Base-by-base conservation (phyloP, 2,329 filamentous ascomycete species). In the Pseudogymnoascus sp. region DNA sequence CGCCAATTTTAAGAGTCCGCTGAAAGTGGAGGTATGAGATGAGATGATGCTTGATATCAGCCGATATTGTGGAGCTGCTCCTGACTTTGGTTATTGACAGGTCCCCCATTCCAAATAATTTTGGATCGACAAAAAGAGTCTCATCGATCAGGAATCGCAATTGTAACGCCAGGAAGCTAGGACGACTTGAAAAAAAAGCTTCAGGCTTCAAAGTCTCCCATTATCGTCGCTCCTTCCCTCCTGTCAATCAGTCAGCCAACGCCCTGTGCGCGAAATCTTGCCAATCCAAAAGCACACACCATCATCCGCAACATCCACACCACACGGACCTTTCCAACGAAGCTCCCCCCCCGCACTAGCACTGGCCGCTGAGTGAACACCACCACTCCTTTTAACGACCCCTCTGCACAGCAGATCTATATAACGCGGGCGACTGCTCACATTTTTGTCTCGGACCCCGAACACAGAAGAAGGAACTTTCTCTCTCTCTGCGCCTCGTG, bases 391-490 rank as follows among this genome's bases (percentile, higher is more conserved):
- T 46, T 56, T 56, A 34, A 56, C 49, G 49, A 56, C 49, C 49
- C 49, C 49, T 56, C 49, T 56, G 49, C 49, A 34, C n/a, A 34
- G 49, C 49, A 56, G 49, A 56, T 56, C 49, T 56, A 56, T 56
- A 56, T 56, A 56, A 56, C 49, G 49, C 49, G 28, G 49, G 49
- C 49, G 49, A 56, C 49, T 34, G 49, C 49, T 56, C 49, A 34
- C 25, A 34, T 56, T 38, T 38, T 38, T 56, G 49, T 56, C 49
- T 56, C 49, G 28, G 49, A 56, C 49, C 49, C 49, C 49, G 49
- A 56, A 56, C 16, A 34, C 49, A 34, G 21, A 56, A 56, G 28
- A 56, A 56, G 43, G 43, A 23, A 31, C 14, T 5, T 14, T 21
- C 42, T 34, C n/a, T 53, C 25, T 34, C 28, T 34, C 21, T 49